Percentiles rank a stretch among this genome's conserved stretches.
Evolutionary conservation across 805 yeast genomes (phyloP).

Genomic region (Kodamaea jinghongensis): DNA sequence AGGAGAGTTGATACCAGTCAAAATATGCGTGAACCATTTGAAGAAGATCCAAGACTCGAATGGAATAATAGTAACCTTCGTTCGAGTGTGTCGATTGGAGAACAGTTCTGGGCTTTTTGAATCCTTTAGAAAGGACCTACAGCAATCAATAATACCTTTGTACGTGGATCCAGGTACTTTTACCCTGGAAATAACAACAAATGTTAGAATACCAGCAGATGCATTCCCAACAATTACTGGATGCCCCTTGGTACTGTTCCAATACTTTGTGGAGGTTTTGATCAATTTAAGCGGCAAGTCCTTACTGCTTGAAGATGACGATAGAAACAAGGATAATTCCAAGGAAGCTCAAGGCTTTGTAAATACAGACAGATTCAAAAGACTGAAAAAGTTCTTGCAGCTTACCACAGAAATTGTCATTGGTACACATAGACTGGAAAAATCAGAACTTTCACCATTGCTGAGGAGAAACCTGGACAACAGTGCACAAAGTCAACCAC

Average conservation of each 20-base stretch:
- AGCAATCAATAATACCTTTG: slow-evolving; percentile 73
- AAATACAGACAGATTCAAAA: slow-evolving; percentile 76
- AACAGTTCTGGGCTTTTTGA: slow-evolving; percentile 59
- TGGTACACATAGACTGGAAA: slow-evolving; percentile 65
- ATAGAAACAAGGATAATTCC: slow-evolving; percentile 14
- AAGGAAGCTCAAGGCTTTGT: slow-evolving; percentile 41
- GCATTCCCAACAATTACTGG: slow-evolving; percentile 81
- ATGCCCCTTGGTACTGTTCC: slow-evolving; percentile 70
- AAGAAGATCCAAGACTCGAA: slow-evolving; percentile 65
- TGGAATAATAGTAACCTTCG: slow-evolving; percentile 76
- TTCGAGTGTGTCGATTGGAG: slow-evolving; percentile 69
- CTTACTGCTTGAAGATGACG: slow-evolving; percentile 28
- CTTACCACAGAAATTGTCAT: slow-evolving; percentile 74
- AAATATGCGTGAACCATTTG: slow-evolving; percentile 63
- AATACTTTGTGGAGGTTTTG: slow-evolving; percentile 79
- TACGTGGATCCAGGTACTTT: slow-evolving; percentile 69
- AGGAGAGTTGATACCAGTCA: slow-evolving; percentile 78
- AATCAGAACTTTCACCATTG: slow-evolving; percentile 1
- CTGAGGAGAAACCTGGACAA: slow-evolving; percentile 5
- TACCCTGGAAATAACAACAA: slow-evolving; percentile 55
- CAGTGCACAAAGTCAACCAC: neutral
- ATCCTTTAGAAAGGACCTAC: slow-evolving; percentile 78
- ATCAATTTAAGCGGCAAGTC: slow-evolving; percentile 73
- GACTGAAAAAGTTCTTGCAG: slow-evolving; percentile 76
- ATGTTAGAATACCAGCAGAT: slow-evolving; percentile 74